Conservation (phyloP, 495 filamentous ascomycete species). For the Bacidia rubella region DNA sequence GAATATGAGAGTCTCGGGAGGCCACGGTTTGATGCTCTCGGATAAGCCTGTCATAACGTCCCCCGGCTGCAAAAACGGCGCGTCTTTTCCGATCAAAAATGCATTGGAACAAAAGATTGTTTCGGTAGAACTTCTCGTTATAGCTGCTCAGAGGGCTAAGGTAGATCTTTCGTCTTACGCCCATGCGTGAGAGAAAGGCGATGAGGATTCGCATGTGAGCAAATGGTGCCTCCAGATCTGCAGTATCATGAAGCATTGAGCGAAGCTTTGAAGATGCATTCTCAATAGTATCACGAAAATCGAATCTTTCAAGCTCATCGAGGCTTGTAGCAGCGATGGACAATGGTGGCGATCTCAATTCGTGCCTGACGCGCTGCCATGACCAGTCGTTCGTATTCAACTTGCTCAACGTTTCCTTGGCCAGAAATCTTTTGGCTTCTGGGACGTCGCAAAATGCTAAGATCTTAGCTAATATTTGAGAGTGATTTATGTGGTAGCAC, state of each 20-base stretch:
- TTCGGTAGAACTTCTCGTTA: conserved; percentile 85
- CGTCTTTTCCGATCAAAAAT: conserved; percentile 72
- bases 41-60: conserved; percentile 82
- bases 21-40: conserved; percentile 46
- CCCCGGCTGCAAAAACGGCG: conserved; percentile 86
- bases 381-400: conserved; percentile 71
- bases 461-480: conserved; percentile 65
- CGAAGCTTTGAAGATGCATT: conserved; percentile 22
- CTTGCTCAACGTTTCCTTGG: conserved; percentile 77
- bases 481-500: conserved; percentile 90
- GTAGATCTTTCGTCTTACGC: conserved; percentile 65
- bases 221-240: conserved; percentile 56
- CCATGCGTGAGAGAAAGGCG: conserved; percentile 60
- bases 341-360: conserved; percentile 65
- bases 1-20: conserved; percentile 33
- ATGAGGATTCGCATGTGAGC: conserved; percentile 65
- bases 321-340: conserved; percentile 79
- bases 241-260: conserved; percentile 37
- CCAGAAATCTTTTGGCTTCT: conserved; percentile 46
- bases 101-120: conserved; percentile 82
- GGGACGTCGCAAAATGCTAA: conserved; percentile 81
- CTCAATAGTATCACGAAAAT: conserved; percentile 52
- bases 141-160: conserved; percentile 74
- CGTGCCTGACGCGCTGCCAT: conserved; percentile 73
- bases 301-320: conserved; percentile 80